These are phyloP conservation scores for Penicillium simplicissimum DNA, from an alignment of 495 filamentous ascomycete genomes.

Conservation along the genomic window DNA sequence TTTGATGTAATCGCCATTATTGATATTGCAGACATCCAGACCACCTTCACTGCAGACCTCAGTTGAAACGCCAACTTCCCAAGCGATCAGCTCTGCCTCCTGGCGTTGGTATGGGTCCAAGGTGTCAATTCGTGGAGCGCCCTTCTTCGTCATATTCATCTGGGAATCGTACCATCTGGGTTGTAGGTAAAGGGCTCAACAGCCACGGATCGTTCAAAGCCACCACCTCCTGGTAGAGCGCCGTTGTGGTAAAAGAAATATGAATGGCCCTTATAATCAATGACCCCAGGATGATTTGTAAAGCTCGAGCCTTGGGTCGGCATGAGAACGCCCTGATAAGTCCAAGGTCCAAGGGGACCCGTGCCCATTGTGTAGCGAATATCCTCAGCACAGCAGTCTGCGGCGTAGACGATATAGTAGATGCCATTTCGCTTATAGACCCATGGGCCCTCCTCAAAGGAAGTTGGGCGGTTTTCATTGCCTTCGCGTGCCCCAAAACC, in stretches of 20 bases:
- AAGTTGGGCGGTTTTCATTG: slow-evolving; percentile 7
- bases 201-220: slow-evolving; percentile 26
- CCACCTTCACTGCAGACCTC: slow-evolving; percentile 21
- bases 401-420: slow-evolving; percentile 35
- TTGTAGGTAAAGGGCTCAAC: slow-evolving; percentile 31
- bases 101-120: slow-evolving; percentile 20
- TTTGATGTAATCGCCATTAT: slow-evolving; percentile 24
- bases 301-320: slow-evolving; percentile 23
- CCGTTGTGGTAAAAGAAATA: slow-evolving; percentile 39
- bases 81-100: slow-evolving; percentile 21
- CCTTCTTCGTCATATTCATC: slow-evolving; percentile 27
- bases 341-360: slow-evolving; percentile 32
- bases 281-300: slow-evolving; percentile 32
- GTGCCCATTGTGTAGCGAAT: slow-evolving; percentile 32
- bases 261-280: slow-evolving; percentile 29
- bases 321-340: slow-evolving; percentile 32
- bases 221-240: slow-evolving; percentile 30
- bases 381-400: slow-evolving; percentile 31
- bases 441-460: slow-evolving; percentile 36
- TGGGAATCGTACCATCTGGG: slow-evolving; percentile 28
- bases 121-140: slow-evolving; percentile 10
- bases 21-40: slow-evolving; percentile 17
- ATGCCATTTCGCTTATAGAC: slow-evolving; percentile 31
- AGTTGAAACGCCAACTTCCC: slow-evolving; percentile 17
- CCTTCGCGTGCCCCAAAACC: slow-evolving; percentile 11